Conservation (phyloP, 2,329 filamentous ascomycete genomes). For the Cladosporium sp. region DNA sequence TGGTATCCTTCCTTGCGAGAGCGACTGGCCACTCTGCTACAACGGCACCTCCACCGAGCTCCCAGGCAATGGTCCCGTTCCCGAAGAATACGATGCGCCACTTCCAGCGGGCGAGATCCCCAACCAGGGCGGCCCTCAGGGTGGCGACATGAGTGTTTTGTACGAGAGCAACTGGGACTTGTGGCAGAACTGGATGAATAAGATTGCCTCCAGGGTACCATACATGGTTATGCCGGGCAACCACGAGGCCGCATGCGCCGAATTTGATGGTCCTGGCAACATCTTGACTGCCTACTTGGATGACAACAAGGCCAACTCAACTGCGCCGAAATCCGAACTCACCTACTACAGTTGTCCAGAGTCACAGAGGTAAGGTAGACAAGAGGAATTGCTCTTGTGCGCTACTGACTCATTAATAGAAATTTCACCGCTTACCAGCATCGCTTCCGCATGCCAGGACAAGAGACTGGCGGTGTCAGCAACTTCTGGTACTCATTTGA, state of each 20-base stretch:
- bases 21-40: conserved; percentile 53
- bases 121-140: conserved; percentile 49
- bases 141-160: conserved; percentile 51
- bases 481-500: conserved; percentile 57
- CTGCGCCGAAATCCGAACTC: conserved; percentile 41
- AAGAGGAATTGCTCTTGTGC: background rate
- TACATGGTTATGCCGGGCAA: conserved; percentile 56
- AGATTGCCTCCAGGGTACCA: conserved; percentile 45
- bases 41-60: conserved; percentile 49
- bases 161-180: conserved; percentile 55
- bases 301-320: conserved; percentile 39
- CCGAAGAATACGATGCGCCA: conserved; percentile 46
- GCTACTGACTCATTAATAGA: background rate
- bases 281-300: conserved; percentile 41
- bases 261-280: conserved; percentile 36
- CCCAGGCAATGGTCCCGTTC: conserved; percentile 40
- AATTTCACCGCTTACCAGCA: conserved; percentile 54
- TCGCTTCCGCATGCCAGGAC: conserved; percentile 54
- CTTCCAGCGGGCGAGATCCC: conserved; percentile 48
- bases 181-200: conserved; percentile 39
- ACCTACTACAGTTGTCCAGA: conserved; percentile 56
- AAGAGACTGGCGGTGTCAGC: conserved; percentile 49
- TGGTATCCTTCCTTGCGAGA: conserved; percentile 47
- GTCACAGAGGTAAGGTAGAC: conserved; percentile 38
- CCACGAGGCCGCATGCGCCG: conserved; percentile 51